These are phyloP conservation scores for Pyrrhoderma lamaoense DNA, from an alignment of 1,284 basidiomycete genomes.

Conservation along the genomic window DNA sequence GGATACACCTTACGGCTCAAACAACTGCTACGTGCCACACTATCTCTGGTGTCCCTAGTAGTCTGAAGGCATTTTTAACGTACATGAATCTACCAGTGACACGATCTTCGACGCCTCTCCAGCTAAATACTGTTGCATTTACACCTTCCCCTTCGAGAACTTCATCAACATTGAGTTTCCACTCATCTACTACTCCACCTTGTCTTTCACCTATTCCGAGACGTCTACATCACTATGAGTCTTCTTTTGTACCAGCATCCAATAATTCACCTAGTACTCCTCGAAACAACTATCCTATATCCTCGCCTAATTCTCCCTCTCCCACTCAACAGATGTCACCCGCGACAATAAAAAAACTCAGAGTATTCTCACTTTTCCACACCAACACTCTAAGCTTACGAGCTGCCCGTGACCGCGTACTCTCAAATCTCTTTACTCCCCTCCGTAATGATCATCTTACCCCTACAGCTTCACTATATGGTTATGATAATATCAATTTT, in stretches of 20 bases:
- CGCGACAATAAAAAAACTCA: constrained; percentile 10
- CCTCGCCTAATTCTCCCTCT: constrained; percentile 2
- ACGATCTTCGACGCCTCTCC: constrained; percentile 1
- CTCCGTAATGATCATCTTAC: background rate
- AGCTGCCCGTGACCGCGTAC: constrained; percentile 10
- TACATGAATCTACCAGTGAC: background rate
- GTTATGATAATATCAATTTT: too few relatives aligned
- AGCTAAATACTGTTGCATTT: background rate
- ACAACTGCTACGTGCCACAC: constrained; percentile 16
- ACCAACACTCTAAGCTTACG: constrained; percentile 6
- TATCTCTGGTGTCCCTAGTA: constrained; percentile 13
- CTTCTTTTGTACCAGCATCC: constrained; percentile 3
- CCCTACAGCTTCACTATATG: background rate
- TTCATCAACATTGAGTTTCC: constrained; percentile 8
- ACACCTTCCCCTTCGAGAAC: constrained; percentile 4
- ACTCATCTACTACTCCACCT: constrained; percentile 4
- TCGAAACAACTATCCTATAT: background rate
- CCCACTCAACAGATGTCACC: background rate
- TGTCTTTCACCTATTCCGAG: constrained; percentile 6
- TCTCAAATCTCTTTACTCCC: constrained; percentile 8
- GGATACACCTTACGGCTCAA: constrained; percentile 14
- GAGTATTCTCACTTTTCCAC: constrained; percentile 16
- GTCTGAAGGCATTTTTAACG: constrained; percentile 10
- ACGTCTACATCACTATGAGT: background rate
- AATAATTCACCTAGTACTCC: background rate